A percentile compares a stretch with the other conserved stretches of the same genome.
These are phyloP conservation scores for Phytophthora sp. DNA, from an alignment of 352 stramenopile species.

Conservation along the genomic window DNA sequence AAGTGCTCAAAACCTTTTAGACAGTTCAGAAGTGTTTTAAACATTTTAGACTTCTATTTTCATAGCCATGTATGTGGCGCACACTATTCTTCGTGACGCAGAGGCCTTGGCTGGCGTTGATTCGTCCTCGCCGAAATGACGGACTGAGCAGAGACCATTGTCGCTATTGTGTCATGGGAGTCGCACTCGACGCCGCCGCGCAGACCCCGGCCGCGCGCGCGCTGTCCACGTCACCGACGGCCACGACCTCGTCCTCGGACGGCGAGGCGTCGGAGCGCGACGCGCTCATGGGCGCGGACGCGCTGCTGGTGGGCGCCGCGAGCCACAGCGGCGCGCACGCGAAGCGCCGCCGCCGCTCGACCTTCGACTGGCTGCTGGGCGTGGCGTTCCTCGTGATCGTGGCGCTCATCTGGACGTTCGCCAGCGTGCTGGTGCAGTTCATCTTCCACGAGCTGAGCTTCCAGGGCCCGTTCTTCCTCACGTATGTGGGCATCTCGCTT, in stretches of 20 bases:
- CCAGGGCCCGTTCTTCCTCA: conserved; percentile 89
- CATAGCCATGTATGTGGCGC: not conserved
- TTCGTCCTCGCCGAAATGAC: conserved; percentile 7
- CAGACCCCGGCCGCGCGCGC: conserved; percentile 3
- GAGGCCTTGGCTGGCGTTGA: not conserved
- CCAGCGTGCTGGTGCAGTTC: conserved; percentile 89
- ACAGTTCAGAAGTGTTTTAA: too few species aligned
- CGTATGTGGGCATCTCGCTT: conserved; percentile 87
- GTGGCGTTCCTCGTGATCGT: conserved; percentile 77
- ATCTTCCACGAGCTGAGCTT: conserved; percentile 90
- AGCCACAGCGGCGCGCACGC: conserved; percentile 15
- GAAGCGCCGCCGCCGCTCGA: conserved; percentile 24
- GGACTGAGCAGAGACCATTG: too few species aligned
- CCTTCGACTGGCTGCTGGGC: conserved; percentile 74
- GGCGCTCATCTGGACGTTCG: conserved; percentile 85
- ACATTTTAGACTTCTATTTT: too few species aligned
- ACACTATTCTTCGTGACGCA: not conserved
- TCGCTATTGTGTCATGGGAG: conserved; percentile 22
- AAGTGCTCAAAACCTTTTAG: too few species aligned
- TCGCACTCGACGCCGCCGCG: conserved; percentile 5
- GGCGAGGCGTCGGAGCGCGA: conserved; percentile 30
- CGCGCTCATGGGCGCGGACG: conserved; percentile 22
- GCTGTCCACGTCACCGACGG: conserved; percentile 25
- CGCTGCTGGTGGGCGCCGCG: conserved; percentile 20
- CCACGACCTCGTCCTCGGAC: conserved; percentile 26